phyloP scores from a whole-genome alignment of 2,329 filamentous ascomycete genomes.

The Fusarium penzigii region DNA sequence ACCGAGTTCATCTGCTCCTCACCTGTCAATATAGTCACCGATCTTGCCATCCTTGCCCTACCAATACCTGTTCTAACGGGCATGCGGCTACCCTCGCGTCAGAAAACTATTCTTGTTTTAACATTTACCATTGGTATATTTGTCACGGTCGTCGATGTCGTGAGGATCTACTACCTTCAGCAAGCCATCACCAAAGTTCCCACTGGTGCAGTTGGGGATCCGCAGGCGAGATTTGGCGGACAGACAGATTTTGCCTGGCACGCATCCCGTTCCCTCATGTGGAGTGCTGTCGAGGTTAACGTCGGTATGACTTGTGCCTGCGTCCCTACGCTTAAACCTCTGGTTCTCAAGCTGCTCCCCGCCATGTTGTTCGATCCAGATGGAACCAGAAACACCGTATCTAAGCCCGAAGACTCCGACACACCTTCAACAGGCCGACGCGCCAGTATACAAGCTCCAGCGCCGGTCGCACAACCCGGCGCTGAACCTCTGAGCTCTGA shows the following conservation, averaged over 20 bases:
- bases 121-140: constrained; percentile 89
- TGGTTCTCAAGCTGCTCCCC: constrained; percentile 68
- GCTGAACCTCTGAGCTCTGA: constrained; percentile 27
- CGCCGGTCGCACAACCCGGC: constrained; percentile 21
- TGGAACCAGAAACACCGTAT: constrained; percentile 36
- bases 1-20: constrained; percentile 73
- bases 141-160: constrained; percentile 82
- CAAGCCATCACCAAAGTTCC: constrained; percentile 58
- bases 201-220: constrained; percentile 37
- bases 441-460: constrained; percentile 25
- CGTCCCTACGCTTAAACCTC: constrained; percentile 87
- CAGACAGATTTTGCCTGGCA: constrained; percentile 66
- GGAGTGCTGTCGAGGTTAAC: constrained; percentile 90
- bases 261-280: constrained; percentile 85
- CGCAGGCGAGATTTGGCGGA: constrained; percentile 50
- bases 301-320: constrained; percentile 88
- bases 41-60: constrained; percentile 82
- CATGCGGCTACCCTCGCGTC: constrained; percentile 80
- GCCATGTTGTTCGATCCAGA: constrained; percentile 56
- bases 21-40: constrained; percentile 89
- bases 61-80: constrained; percentile 86
- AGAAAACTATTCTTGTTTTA: constrained; percentile 83
- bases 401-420: constrained; percentile 35
- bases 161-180: constrained; percentile 88
- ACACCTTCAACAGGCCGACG: constrained; percentile 26